These are phyloP conservation scores for Boletus rubroflammeus DNA, from an alignment of 768 basidiomycete species.

Conservation along the genomic window DNA sequence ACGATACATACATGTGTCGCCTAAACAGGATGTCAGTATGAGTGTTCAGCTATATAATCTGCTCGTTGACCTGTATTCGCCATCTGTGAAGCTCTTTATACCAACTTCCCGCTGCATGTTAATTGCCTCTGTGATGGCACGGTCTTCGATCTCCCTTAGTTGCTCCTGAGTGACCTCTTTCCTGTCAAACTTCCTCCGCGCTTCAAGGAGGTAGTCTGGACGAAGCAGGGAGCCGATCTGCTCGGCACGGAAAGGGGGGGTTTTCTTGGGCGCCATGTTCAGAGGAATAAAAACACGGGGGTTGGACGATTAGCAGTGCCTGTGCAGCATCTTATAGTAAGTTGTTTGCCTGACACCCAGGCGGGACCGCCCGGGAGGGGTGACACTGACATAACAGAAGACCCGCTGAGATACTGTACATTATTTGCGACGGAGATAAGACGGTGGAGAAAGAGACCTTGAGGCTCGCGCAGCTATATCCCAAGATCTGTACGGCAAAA, in stretches of 20 bases:
- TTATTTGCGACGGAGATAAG: background rate
- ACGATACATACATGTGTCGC: slow-evolving; percentile 23
- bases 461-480: background rate
- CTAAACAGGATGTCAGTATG: slow-evolving; percentile 10
- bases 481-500: background rate
- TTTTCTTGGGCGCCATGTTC: slow-evolving; percentile 20
- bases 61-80: slow-evolving; percentile 36
- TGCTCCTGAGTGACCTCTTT: slow-evolving; percentile 34
- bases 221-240: slow-evolving; percentile 45
- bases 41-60: background rate
- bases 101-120: slow-evolving; percentile 39
- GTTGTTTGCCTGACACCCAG: no score
- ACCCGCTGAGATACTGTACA: background rate
- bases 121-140: slow-evolving; percentile 35
- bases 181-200: slow-evolving; percentile 34
- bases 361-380: no score
- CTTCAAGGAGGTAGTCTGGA: slow-evolving; percentile 37
- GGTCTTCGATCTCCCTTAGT: slow-evolving; percentile 37
- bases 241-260: slow-evolving; percentile 45
- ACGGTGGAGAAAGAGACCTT: background rate
- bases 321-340: slow-evolving; percentile 3
- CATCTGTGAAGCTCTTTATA: slow-evolving; percentile 41
- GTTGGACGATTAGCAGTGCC: background rate
- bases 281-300: background rate
- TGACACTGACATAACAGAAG: background rate